Evolutionary conservation across 768 basidiomycete genomes (phyloP).

Genomic region (Galerina sulciceps): DNA sequence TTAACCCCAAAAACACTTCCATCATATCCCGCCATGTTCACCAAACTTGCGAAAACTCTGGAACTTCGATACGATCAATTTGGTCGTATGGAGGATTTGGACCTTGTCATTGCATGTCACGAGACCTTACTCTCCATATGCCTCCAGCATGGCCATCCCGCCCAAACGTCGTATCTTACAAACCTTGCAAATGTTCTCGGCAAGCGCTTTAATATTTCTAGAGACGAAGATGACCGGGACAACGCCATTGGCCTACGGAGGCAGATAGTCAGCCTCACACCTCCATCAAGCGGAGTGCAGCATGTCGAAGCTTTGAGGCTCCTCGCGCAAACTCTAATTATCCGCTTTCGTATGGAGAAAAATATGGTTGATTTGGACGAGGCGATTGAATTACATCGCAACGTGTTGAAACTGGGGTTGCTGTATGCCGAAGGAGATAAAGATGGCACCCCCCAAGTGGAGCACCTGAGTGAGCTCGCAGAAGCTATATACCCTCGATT

Average conservation of each 20-base stretch:
- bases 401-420: neutral
- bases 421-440: neutral
- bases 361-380: neutral
- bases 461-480: neutral
- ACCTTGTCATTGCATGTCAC: neutral
- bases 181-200: neutral
- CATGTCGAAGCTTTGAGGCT: neutral
- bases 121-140: neutral
- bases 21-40: neutral
- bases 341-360: neutral
- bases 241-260: neutral
- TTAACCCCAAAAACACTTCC: neutral
- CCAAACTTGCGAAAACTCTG: neutral
- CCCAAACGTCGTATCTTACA: neutral
- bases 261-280: neutral
- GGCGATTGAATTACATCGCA: neutral
- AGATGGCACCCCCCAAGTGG: neutral
- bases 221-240: neutral
- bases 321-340: neutral
- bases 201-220: neutral
- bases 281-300: neutral
- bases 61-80: neutral
- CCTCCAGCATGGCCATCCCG: neutral
- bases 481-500: neutral
- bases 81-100: neutral